phyloP scores from a whole-genome alignment of 2,329 filamentous ascomycete genomes.

The Alternaria solani region DNA sequence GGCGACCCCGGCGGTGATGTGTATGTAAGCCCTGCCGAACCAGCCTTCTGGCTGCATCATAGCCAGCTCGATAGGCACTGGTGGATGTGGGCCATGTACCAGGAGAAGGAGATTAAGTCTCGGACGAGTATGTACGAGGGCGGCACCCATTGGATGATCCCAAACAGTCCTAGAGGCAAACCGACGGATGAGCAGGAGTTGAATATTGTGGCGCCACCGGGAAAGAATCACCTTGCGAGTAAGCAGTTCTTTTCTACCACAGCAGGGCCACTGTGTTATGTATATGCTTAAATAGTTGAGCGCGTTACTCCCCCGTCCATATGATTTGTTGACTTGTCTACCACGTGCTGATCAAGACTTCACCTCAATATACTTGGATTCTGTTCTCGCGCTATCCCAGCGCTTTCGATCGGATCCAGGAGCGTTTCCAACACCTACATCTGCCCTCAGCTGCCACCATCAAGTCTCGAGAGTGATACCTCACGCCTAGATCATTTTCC shows the following conservation, averaged over 20 bases:
- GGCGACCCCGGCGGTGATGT: slow-evolving; percentile 57
- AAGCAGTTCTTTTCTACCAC: slow-evolving; percentile 42
- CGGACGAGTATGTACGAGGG: slow-evolving; percentile 49
- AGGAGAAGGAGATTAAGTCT: slow-evolving; percentile 40
- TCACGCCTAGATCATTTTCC: neutral
- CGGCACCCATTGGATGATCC: slow-evolving; percentile 55
- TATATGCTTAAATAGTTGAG: slow-evolving; percentile 34
- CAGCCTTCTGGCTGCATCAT: slow-evolving; percentile 60
- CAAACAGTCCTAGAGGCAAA: slow-evolving; percentile 52
- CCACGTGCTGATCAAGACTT: neutral
- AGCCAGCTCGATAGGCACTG: slow-evolving; percentile 58
- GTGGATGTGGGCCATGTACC: slow-evolving; percentile 60
- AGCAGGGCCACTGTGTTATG: slow-evolving; percentile 44
- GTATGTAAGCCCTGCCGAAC: slow-evolving; percentile 57
- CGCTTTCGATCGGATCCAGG: neutral
- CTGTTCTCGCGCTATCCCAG: neutral
- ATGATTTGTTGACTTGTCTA: neutral
- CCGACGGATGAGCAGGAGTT: slow-evolving; percentile 41
- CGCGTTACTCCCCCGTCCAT: no score
- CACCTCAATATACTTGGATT: no score
- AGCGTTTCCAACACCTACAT: neutral
- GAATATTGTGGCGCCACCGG: slow-evolving; percentile 34
- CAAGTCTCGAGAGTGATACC: neutral
- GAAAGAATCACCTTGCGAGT: slow-evolving; percentile 31
- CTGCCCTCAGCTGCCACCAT: neutral